phyloP scores from a whole-genome alignment of 306 rosid genomes.

The Astragalus glycyphyllos region DNA sequence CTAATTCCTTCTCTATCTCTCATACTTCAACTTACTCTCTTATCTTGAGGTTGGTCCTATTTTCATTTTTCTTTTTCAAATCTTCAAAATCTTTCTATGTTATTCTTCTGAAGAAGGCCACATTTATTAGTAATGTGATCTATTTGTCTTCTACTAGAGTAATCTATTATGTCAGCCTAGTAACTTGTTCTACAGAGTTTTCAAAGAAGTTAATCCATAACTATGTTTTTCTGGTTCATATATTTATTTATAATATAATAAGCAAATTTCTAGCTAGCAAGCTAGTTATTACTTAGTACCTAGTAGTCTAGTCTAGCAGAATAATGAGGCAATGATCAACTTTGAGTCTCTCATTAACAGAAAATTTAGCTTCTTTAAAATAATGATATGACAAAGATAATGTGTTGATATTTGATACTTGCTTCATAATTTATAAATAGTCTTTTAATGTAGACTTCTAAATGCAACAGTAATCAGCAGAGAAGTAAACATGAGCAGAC shows the following conservation, averaged over 20 bases:
- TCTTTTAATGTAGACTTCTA: constrained; percentile 7
- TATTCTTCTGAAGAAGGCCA: not conserved
- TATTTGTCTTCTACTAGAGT: constrained; percentile 11
- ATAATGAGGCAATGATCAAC: constrained; percentile 24
- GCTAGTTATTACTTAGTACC: constrained; percentile 32
- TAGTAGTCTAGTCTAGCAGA: too few species aligned
- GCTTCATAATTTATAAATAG: not conserved
- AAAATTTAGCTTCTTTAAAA: not conserved
- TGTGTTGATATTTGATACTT: not conserved
- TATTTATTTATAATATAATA: constrained; percentile 24
- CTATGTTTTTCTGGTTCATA: not conserved
- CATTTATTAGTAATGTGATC: constrained; percentile 32
- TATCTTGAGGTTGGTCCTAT: constrained; percentile 52
- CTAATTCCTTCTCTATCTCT: constrained; percentile 37
- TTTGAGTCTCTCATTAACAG: not conserved
- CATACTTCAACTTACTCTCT: constrained; percentile 34
- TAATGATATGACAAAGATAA: not conserved
- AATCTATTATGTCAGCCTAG: constrained; percentile 37
- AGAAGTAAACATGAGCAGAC: constrained; percentile 74
- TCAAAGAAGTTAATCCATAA: constrained; percentile 37
- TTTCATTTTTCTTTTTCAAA: not conserved
- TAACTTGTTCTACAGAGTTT: constrained; percentile 39
- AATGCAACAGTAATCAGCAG: constrained; percentile 43
- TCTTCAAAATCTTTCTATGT: constrained; percentile 5
- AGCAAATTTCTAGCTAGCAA: constrained; percentile 34